Evolutionary conservation across 2,329 filamentous ascomycete genomes (phyloP).

Genomic region (Arthrobotrys entomopaga): DNA sequence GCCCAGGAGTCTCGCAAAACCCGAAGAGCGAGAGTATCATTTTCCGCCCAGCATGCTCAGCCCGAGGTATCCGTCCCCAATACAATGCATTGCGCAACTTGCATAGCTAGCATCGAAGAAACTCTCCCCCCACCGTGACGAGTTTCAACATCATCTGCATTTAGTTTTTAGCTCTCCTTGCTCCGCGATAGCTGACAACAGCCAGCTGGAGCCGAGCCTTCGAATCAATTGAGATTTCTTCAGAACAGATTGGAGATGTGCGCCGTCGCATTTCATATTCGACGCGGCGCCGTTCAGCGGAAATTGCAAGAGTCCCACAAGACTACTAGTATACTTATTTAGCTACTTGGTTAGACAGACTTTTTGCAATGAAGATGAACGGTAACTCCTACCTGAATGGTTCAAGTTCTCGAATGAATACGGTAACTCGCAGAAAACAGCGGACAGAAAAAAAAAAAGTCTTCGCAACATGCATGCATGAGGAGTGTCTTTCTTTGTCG

Average conservation of each 20-base stretch:
- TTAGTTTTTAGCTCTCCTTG: not conserved
- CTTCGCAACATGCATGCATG: constrained; percentile 39
- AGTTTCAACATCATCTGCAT: constrained; percentile 27
- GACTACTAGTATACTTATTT: too few species aligned
- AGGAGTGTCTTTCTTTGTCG: constrained; percentile 37
- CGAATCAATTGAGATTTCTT: too few species aligned
- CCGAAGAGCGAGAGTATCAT: constrained; percentile 22
- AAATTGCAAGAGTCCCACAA: constrained; percentile 8
- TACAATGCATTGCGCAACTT: too few species aligned
- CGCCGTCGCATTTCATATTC: not conserved
- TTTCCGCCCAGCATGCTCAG: constrained; percentile 34
- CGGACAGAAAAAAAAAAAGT: constrained; percentile 39
- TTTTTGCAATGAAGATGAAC: not conserved
- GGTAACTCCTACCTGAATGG: not conserved
- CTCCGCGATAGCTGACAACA: not conserved
- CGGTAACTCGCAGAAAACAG: not conserved
- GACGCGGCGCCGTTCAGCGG: constrained; percentile 10
- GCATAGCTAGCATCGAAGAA: not conserved
- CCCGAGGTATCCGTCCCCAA: not conserved
- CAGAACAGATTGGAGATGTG: not conserved
- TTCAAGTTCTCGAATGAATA: not conserved
- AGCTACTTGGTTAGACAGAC: too few species aligned
- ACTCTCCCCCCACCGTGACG: constrained; percentile 30
- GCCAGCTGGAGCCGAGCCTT: not conserved
- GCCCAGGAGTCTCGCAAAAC: constrained; percentile 30